phyloP scores from a whole-genome alignment of 805 yeast species.

The Saturnispora dispora region DNA sequence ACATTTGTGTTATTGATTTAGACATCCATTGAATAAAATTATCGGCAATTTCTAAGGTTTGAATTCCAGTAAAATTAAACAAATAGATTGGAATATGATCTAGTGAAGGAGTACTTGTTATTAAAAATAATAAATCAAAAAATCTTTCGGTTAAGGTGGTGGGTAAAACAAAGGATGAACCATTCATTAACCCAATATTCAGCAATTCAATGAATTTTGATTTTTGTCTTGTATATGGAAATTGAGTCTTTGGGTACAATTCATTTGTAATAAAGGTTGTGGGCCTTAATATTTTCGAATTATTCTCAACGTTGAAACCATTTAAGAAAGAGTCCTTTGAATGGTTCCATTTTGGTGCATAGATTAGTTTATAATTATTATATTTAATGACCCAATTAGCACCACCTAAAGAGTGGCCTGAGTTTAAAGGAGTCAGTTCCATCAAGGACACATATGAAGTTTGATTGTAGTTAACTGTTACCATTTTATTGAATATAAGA shows the following conservation, averaged over 20 bases:
- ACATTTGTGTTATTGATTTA: constrained; percentile 68
- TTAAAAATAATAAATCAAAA: constrained; percentile 55
- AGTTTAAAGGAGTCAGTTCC: constrained; percentile 69
- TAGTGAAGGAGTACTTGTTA: constrained; percentile 16
- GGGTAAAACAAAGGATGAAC: constrained; percentile 79
- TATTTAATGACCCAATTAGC: constrained; percentile 68
- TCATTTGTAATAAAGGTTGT: constrained; percentile 74
- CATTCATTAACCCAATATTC: constrained; percentile 56
- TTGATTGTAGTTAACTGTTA: constrained; percentile 70
- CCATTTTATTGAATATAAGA: constrained; percentile 51
- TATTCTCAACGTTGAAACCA: constrained; percentile 45
- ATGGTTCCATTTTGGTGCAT: constrained; percentile 94
- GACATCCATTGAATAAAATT: constrained; percentile 97
- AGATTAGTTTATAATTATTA: constrained; percentile 69
- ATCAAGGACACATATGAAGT: constrained; percentile 37
- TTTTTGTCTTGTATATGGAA: constrained; percentile 53
- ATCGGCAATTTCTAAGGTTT: constrained; percentile 70
- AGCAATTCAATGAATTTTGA: constrained; percentile 55
- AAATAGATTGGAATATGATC: constrained; percentile 56
- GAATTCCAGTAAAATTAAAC: constrained; percentile 70
- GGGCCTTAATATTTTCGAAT: constrained; percentile 63
- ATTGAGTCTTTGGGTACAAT: constrained; percentile 48
- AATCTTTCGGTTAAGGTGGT: constrained; percentile 74
- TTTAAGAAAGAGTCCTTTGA: constrained; percentile 78
- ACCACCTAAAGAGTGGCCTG: constrained; percentile 94